A percentile compares a stretch with the other conserved stretches of the same genome.
Conservation (phyloP, 495 filamentous ascomycete genomes). For the Neurospora pannonica region DNA sequence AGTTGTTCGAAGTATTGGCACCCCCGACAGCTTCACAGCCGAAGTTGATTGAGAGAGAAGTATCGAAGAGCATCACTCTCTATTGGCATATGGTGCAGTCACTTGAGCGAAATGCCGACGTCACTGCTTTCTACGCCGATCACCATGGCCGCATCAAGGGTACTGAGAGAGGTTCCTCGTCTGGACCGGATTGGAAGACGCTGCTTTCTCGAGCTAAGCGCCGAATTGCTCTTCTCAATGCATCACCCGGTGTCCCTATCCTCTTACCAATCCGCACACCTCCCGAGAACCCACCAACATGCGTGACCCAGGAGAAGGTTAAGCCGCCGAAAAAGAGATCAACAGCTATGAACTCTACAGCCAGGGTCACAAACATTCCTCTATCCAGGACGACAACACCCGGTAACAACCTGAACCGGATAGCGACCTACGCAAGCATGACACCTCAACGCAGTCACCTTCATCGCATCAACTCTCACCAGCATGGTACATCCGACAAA, state of each 20-base stretch:
- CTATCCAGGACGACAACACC: not conserved
- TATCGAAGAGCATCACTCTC: slow-evolving; percentile 3
- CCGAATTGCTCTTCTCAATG: slow-evolving; percentile 12
- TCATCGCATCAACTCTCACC: not conserved
- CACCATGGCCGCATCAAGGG: not conserved
- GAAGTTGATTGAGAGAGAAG: not conserved
- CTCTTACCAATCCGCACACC: not conserved
- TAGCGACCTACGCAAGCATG: not conserved
- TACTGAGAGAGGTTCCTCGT: not conserved
- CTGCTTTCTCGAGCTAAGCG: slow-evolving; percentile 20
- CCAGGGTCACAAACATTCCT: not conserved
- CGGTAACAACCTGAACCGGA: not conserved
- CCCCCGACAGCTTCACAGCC: not conserved
- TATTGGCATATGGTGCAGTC: slow-evolving; percentile 21
- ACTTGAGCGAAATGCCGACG: slow-evolving; percentile 25
- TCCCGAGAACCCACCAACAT: not conserved
- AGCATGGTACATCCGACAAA: not conserved
- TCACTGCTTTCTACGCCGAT: not conserved
- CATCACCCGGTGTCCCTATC: not conserved
- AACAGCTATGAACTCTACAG: not conserved
- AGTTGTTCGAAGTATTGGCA: slow-evolving; percentile 24
- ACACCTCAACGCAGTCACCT: not conserved
- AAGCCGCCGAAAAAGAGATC: not conserved
- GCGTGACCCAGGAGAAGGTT: not conserved
- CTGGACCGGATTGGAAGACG: slow-evolving; percentile 13